phyloP scores from a whole-genome alignment of 1,139 yeast species.

The Casaregolazyma suthepensis region DNA sequence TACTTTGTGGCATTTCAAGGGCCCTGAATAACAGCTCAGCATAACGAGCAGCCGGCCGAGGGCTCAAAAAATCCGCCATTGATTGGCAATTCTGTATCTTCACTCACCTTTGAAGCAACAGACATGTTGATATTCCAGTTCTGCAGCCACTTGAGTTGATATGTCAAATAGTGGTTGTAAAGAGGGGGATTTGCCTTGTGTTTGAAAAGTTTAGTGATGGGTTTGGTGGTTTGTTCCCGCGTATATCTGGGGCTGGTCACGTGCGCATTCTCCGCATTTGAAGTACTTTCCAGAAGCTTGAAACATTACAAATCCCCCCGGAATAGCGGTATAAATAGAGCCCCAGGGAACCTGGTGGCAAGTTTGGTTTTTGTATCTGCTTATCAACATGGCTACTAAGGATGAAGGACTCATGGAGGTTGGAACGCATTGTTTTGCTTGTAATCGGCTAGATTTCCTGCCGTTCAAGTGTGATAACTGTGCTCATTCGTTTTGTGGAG shows the following conservation, averaged over 20 bases:
- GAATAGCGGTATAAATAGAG: neutral
- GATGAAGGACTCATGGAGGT: conserved; percentile 43
- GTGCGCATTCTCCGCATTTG: neutral
- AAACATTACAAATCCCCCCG: neutral
- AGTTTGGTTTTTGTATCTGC: neutral
- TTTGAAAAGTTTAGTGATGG: conserved; percentile 5
- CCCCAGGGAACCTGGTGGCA: neutral
- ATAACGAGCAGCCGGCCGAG: neutral
- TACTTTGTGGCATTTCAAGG: neutral
- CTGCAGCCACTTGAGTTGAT: neutral
- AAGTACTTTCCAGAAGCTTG: neutral
- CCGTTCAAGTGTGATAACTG: conserved; percentile 54
- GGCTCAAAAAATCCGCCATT: neutral
- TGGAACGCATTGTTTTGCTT: conserved; percentile 47
- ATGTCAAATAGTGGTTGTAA: neutral
- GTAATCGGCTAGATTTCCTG: conserved; percentile 50
- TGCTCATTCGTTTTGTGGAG: conserved; percentile 41
- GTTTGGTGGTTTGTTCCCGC: neutral
- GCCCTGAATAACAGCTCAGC: neutral
- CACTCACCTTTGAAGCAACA: conserved; percentile 28
- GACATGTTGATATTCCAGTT: conserved; percentile 19
- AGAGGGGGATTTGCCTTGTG: conserved; percentile 1
- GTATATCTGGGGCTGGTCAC: conserved; percentile 3
- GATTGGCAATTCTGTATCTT: neutral
- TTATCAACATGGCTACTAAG: conserved; percentile 3